Conservation (phyloP, 2,329 filamentous ascomycete species). For the Diatrype stigma region DNA sequence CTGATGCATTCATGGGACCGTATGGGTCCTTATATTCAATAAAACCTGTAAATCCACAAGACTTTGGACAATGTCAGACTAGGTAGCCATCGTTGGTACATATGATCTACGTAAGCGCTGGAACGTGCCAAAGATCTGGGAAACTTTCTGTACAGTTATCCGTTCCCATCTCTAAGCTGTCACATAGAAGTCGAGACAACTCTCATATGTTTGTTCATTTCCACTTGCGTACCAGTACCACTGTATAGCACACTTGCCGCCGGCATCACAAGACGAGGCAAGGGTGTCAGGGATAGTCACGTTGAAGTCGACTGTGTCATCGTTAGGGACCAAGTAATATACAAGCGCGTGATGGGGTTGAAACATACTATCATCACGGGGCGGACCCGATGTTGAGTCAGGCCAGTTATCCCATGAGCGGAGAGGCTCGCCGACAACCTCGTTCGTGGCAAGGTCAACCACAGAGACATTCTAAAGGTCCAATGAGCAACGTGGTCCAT, state of each 20-base stretch:
- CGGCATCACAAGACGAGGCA: slow-evolving; percentile 39
- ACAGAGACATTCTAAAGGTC: slow-evolving; percentile 42
- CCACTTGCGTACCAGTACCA: slow-evolving; percentile 56
- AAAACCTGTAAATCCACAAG: too few species aligned
- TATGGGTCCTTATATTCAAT: too few species aligned
- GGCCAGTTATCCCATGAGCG: slow-evolving; percentile 36
- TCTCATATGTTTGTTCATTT: slow-evolving; percentile 59
- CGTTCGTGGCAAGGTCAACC: slow-evolving; percentile 41
- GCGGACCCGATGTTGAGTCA: slow-evolving; percentile 15
- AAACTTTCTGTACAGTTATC: too few species aligned
- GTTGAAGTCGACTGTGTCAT: slow-evolving; percentile 42
- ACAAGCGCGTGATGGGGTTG: too few species aligned
- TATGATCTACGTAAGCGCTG: too few species aligned
- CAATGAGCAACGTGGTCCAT: neutral
- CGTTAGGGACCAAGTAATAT: slow-evolving; percentile 21
- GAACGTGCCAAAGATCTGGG: too few species aligned
- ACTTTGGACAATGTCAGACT: too few species aligned
- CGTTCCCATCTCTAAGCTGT: neutral
- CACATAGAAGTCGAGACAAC: slow-evolving; percentile 53
- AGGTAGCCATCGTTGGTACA: too few species aligned
- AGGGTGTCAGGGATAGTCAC: slow-evolving; percentile 50
- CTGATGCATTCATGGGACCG: too few species aligned
- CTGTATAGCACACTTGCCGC: slow-evolving; percentile 47
- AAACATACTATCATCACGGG: slow-evolving; percentile 32
- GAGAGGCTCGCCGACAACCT: slow-evolving; percentile 44